Conservation (phyloP, 305 asterid species). For the Rubia balearica region DNA sequence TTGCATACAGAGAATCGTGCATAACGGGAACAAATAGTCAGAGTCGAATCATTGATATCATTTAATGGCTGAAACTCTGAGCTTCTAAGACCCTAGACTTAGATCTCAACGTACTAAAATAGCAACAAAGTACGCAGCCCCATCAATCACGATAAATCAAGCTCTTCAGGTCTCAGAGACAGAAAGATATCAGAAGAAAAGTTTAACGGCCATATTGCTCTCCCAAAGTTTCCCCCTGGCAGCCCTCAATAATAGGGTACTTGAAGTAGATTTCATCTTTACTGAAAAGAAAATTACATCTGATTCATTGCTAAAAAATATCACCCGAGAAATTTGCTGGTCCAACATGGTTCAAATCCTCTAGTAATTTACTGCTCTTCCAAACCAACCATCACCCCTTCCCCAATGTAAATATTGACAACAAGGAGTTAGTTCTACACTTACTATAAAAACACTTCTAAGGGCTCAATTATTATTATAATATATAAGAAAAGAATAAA, state of each 20-base stretch:
- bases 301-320: background rate
- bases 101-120: background rate
- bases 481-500: background rate
- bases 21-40: background rate
- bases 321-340: background rate
- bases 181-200: background rate
- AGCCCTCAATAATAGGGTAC: background rate
- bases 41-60: background rate
- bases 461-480: background rate
- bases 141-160: background rate
- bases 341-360: background rate
- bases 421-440: background rate
- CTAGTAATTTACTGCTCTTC: background rate
- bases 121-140: background rate
- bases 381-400: background rate
- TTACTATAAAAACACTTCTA: background rate
- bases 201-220: background rate
- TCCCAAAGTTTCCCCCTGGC: background rate
- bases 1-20: background rate
- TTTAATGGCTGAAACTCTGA: background rate
- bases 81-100: slow-evolving; percentile 7
- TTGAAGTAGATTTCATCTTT: background rate
- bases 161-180: background rate
- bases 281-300: background rate
- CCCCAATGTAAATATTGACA: background rate